A percentile compares a stretch with the other conserved stretches of the same genome.
These are phyloP conservation scores for Arabidopsis lyrata DNA, from an alignment of 441 rosid genomes.

Conservation along the genomic window DNA sequence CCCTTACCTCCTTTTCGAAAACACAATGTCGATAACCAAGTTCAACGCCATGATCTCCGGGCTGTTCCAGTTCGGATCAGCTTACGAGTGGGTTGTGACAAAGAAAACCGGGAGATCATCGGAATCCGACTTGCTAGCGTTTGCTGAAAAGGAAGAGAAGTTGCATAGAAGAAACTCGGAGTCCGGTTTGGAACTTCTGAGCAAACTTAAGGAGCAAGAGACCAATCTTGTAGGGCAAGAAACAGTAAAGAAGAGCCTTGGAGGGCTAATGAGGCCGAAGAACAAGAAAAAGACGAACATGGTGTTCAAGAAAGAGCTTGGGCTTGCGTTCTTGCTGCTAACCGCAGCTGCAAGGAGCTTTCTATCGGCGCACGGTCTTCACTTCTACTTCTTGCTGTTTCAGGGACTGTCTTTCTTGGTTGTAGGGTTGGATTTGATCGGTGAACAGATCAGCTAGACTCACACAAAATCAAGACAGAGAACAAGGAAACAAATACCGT, in stretches of 20 bases:
- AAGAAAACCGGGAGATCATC: constrained; percentile 93
- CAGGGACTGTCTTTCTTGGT: constrained; percentile 88
- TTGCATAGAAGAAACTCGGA: constrained; percentile 75
- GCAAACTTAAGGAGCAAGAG: constrained; percentile 66
- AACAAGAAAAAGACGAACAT: constrained; percentile 57
- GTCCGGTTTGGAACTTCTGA: constrained; percentile 71
- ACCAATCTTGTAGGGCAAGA: constrained; percentile 34
- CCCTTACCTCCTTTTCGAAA: constrained; percentile 90
- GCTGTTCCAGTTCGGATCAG: constrained; percentile 91
- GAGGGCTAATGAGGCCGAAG: constrained; percentile 36
- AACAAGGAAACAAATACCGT: constrained; percentile 28
- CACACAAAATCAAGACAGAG: constrained; percentile 8
- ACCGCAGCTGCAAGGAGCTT: constrained; percentile 91
- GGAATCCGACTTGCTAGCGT: constrained; percentile 77
- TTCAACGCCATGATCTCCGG: constrained; percentile 98
- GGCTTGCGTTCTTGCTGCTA: constrained; percentile 80
- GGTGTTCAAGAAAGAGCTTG: constrained; percentile 82
- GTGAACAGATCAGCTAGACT: constrained; percentile 82
- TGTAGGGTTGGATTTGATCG: constrained; percentile 93
- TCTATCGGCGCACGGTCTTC: constrained; percentile 87
- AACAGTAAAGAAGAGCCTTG: constrained; percentile 29
- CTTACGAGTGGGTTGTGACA: constrained; percentile 95
- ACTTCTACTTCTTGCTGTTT: constrained; percentile 89
- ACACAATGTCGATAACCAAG: constrained; percentile 96
- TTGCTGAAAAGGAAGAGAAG: constrained; percentile 86